phyloP scores from a whole-genome alignment of 306 rosid species.

The Vigna radiata region DNA sequence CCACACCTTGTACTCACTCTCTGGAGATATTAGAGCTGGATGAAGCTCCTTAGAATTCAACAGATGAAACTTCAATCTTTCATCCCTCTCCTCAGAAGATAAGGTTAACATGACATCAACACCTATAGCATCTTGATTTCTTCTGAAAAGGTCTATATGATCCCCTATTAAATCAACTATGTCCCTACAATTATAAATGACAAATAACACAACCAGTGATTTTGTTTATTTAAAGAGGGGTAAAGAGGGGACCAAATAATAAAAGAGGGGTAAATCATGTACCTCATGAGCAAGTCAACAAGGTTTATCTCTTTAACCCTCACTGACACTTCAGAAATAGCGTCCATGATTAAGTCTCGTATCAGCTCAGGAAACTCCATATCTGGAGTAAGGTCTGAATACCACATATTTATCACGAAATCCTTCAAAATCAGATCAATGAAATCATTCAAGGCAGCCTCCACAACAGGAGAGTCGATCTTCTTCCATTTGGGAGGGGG shows the following conservation, averaged over 20 bases:
- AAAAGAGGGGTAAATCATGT: constrained; percentile 33
- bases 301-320: constrained; percentile 89
- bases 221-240: neutral
- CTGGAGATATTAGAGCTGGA: constrained; percentile 94
- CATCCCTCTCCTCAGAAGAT: constrained; percentile 96
- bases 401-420: constrained; percentile 92
- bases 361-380: constrained; percentile 84
- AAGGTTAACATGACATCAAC: constrained; percentile 88
- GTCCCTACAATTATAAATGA: constrained; percentile 71
- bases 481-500: constrained; percentile 84
- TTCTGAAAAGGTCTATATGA: constrained; percentile 95
- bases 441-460: constrained; percentile 80
- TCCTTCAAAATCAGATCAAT: constrained; percentile 87
- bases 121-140: constrained; percentile 94
- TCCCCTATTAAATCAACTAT: constrained; percentile 84
- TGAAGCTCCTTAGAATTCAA: constrained; percentile 94
- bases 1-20: constrained; percentile 99
- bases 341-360: constrained; percentile 84
- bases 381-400: constrained; percentile 82
- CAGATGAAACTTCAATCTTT: constrained; percentile 88
- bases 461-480: constrained; percentile 80
- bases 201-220: constrained; percentile 33
- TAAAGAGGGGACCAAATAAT: constrained; percentile 3
- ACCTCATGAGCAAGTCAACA: constrained; percentile 95
- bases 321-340: constrained; percentile 80